phyloP scores from a whole-genome alignment of 1,284 basidiomycete species.

The Phellopilus nigrolimitatus region DNA sequence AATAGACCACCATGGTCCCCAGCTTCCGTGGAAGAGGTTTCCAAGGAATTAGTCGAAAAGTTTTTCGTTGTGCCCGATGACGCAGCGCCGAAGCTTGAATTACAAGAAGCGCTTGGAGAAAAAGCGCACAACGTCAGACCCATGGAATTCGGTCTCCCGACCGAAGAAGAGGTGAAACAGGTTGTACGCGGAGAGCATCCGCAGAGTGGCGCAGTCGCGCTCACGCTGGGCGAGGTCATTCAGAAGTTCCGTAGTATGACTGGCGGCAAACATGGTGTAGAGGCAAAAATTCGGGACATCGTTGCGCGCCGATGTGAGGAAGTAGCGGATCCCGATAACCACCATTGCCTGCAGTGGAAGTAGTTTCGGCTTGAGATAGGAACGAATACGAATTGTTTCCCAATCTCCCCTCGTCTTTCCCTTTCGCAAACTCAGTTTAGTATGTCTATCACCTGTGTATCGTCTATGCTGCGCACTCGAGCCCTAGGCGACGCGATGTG shows the following conservation, averaged over 20 bases:
- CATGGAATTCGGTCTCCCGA: conserved; percentile 60
- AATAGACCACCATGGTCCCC: conserved; percentile 66
- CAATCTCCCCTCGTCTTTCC: no score
- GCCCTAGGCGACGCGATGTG: not conserved
- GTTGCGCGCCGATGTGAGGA: conserved; percentile 56
- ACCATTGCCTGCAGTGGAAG: conserved; percentile 54
- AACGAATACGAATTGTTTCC: not conserved
- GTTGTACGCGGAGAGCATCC: conserved; percentile 55
- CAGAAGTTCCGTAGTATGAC: conserved; percentile 43
- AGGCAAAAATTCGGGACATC: conserved; percentile 72
- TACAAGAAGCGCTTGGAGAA: conserved; percentile 34
- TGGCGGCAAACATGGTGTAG: conserved; percentile 62
- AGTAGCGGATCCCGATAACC: conserved; percentile 49
- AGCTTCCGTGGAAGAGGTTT: conserved; percentile 50
- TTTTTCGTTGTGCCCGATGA: conserved; percentile 60
- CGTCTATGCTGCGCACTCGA: conserved; percentile 1
- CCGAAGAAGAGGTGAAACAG: conserved; percentile 59
- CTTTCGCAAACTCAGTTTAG: not conserved
- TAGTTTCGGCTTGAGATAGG: not conserved
- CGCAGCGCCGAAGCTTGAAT: conserved; percentile 44
- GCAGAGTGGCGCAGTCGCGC: conserved; percentile 51
- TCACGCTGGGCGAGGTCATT: conserved; percentile 58
- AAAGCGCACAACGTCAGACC: conserved; percentile 33
- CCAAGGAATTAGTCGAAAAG: conserved; percentile 45
- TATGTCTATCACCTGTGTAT: conserved; percentile 13